Percentiles rank a stretch among this genome's conserved stretches.
Evolutionary conservation across 73 alveolate genomes (phyloP).

Genomic region (Tetrahymena malaccensis): DNA sequence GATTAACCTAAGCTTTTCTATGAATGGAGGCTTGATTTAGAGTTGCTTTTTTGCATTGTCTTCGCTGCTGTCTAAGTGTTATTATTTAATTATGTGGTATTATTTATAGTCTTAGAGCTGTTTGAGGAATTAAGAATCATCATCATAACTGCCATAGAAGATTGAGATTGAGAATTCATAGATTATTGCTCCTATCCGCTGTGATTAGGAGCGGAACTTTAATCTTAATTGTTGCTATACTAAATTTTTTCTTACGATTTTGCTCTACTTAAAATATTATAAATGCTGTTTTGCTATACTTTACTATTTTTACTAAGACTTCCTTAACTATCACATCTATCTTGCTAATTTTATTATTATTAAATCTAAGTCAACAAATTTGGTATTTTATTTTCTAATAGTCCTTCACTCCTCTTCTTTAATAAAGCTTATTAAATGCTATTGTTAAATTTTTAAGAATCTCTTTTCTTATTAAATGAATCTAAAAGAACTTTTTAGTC

Average conservation of each 20-base stretch:
- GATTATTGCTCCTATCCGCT: not conserved
- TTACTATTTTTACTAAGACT: not conserved
- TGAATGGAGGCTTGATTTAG: not conserved
- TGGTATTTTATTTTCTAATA: not conserved
- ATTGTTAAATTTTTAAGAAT: not conserved
- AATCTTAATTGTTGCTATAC: not conserved
- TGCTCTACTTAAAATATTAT: not conserved
- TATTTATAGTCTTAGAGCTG: not conserved
- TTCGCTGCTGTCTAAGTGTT: not conserved
- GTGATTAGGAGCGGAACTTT: not conserved
- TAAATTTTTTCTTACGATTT: not conserved
- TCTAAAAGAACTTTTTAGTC: not conserved
- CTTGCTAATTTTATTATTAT: not conserved
- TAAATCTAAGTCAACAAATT: not conserved
- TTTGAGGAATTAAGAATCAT: not conserved
- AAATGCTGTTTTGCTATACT: not conserved
- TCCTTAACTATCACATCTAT: not conserved
- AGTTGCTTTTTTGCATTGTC: not conserved
- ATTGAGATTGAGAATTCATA: not conserved
- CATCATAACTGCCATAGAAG: not conserved
- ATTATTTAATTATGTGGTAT: not conserved
- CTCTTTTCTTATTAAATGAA: not conserved
- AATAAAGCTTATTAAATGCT: not conserved
- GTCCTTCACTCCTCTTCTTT: not conserved
- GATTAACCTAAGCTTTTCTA: not conserved